Evolutionary conservation across 2,329 filamentous ascomycete species (phyloP).

Genomic region (Arthrobotrys megalospora): DNA sequence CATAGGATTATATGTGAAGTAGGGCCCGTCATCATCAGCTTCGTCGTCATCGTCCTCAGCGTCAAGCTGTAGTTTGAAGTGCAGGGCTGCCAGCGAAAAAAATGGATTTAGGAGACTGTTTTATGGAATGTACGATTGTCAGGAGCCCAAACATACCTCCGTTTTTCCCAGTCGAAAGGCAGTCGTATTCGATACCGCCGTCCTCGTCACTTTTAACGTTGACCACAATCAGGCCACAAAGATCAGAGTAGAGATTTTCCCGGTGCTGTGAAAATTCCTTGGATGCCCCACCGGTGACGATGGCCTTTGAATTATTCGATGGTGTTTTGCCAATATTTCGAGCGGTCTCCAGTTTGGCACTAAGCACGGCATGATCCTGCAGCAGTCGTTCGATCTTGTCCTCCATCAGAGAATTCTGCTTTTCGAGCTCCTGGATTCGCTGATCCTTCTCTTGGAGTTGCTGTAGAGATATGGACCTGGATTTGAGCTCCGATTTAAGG

Average conservation of each 20-base stretch:
- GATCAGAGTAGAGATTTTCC: constrained; percentile 57
- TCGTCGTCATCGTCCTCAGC: constrained; percentile 42
- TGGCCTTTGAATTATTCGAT: constrained; percentile 33
- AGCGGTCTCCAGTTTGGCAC: constrained; percentile 56
- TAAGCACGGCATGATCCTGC: constrained; percentile 55
- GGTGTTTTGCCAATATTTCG: constrained; percentile 42
- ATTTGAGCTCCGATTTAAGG: constrained; percentile 42
- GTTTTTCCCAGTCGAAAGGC: constrained; percentile 58
- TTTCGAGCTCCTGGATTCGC: constrained; percentile 41
- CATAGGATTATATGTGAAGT: constrained; percentile 59
- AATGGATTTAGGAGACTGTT: not conserved
- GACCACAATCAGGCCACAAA: constrained; percentile 55
- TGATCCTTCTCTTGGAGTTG: constrained; percentile 44
- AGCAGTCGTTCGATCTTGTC: constrained; percentile 53
- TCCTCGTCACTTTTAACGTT: constrained; percentile 58
- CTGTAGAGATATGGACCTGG: constrained; percentile 24
- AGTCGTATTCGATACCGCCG: constrained; percentile 59
- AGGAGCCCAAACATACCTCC: constrained; percentile 35
- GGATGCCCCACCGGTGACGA: not conserved
- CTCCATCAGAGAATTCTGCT: constrained; percentile 48
- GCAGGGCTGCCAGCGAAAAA: constrained; percentile 29
- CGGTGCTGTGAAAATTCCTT: constrained; percentile 58
- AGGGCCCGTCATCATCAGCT: constrained; percentile 50
- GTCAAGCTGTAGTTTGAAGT: constrained; percentile 59
- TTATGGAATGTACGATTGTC: not conserved